Conservation (phyloP, 192 early-diverging fungal genomes). For the Coemansia sp. region DNA sequence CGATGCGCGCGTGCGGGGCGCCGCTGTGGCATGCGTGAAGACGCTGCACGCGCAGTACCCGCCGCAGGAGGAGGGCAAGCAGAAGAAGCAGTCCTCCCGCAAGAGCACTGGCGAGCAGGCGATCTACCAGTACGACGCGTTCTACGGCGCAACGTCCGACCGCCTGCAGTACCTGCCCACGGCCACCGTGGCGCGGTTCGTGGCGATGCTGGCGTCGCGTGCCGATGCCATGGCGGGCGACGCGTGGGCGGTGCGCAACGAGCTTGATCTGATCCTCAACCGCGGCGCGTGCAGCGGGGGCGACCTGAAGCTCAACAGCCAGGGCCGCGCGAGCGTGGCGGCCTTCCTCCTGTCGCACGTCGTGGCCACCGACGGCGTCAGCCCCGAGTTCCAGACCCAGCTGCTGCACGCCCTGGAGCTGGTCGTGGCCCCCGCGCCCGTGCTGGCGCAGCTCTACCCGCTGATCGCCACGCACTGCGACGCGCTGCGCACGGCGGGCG, state of each 20-base stretch:
- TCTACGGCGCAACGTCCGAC: conserved; percentile 56
- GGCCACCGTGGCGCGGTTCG: conserved; percentile 50
- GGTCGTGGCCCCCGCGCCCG: background rate
- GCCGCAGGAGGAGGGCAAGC: too few relatives aligned
- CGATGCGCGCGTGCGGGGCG: conserved; percentile 59
- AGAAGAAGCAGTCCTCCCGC: conserved; percentile 19
- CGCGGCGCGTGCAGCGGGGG: conserved; percentile 13
- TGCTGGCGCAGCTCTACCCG: conserved; percentile 34
- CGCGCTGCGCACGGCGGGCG: background rate
- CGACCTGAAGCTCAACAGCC: conserved; percentile 25
- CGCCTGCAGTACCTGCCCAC: conserved; percentile 61
- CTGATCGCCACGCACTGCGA: conserved; percentile 18
- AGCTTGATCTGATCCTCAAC: conserved; percentile 46
- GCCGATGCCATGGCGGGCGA: conserved; percentile 21
- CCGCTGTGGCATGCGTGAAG: conserved; percentile 63
- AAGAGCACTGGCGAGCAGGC: conserved; percentile 7
- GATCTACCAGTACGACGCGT: conserved; percentile 60
- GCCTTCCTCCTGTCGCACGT: conserved; percentile 61
- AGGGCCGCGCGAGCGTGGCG: conserved; percentile 43
- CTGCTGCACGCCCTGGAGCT: conserved; percentile 20
- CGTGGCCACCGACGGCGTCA: conserved; percentile 28
- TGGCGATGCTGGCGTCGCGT: conserved; percentile 42
- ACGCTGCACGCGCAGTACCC: conserved; percentile 40
- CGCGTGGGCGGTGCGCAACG: conserved; percentile 34
- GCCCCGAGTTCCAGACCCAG: conserved; percentile 26